Evolutionary conservation across 179 eudicot species (phyloP).

Genomic region (Drosera spatulata): DNA sequence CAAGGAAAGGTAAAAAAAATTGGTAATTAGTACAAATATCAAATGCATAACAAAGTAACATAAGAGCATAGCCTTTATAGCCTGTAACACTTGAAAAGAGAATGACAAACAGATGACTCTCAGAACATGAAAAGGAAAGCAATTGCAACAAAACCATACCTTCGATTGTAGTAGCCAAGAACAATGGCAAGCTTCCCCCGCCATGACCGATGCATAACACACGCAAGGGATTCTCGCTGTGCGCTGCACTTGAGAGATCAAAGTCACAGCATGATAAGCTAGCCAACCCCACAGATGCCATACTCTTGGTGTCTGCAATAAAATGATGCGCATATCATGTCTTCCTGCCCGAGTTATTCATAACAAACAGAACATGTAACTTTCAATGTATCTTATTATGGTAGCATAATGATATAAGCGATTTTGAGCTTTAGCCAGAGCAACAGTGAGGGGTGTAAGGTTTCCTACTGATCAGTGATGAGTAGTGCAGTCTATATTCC

Average conservation of each 20-base stretch:
- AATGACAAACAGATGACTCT: too few relatives aligned
- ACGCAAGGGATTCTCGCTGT: conserved; percentile 48
- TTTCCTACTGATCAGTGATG: too few relatives aligned
- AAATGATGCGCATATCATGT: conserved; percentile 3
- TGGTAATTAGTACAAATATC: too few relatives aligned
- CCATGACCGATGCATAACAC: conserved; percentile 91
- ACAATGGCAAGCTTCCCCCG: conserved; percentile 90
- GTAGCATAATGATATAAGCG: background rate
- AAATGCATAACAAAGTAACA: too few relatives aligned
- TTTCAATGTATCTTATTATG: background rate
- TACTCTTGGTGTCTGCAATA: conserved; percentile 72
- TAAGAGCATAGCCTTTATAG: too few relatives aligned
- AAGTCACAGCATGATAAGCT: conserved; percentile 45
- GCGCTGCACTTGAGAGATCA: conserved; percentile 47
- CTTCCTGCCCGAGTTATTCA: too few relatives aligned
- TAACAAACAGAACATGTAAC: background rate
- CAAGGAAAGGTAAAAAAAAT: too few relatives aligned
- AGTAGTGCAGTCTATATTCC: too few relatives aligned
- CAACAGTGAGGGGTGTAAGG: too few relatives aligned
- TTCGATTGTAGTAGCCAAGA: conserved; percentile 62
- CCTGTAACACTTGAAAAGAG: too few relatives aligned
- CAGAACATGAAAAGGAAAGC: too few relatives aligned
- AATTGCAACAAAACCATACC: conserved; percentile 21
- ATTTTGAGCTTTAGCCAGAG: too few relatives aligned
- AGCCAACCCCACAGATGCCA: conserved; percentile 76